Conservation (phyloP, 208 protist species). For the Trypanosoma caninum region DNA sequence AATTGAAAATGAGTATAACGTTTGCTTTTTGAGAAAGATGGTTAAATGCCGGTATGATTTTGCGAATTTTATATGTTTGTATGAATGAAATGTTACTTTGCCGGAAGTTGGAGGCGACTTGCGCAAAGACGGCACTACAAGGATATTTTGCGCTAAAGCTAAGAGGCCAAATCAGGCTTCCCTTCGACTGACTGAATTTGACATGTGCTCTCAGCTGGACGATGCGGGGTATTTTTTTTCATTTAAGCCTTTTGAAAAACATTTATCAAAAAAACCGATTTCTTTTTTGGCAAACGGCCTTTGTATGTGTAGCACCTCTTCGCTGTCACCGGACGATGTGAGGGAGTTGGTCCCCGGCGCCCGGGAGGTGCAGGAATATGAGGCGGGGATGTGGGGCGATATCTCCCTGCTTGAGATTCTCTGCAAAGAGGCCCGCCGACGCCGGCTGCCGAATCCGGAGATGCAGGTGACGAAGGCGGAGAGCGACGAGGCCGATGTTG, state of each 20-base stretch:
- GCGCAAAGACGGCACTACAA: too few species aligned
- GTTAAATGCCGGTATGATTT: too few species aligned
- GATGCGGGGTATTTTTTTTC: background rate
- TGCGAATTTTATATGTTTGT: too few species aligned
- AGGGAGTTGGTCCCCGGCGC: background rate
- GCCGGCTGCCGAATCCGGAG: background rate
- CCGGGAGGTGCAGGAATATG: background rate
- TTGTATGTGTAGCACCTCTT: background rate
- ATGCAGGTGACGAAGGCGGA: background rate
- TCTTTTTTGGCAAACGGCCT: conserved; percentile 4
- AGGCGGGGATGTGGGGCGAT: background rate
- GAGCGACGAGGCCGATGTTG: background rate
- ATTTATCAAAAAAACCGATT: background rate
- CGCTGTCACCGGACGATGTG: background rate
- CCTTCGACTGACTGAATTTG: background rate
- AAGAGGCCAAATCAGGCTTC: background rate
- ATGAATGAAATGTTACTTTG: too few species aligned
- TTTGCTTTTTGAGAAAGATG: too few species aligned
- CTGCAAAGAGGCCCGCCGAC: background rate
- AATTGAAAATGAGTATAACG: background rate
- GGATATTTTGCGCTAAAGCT: too few species aligned
- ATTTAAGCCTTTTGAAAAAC: background rate
- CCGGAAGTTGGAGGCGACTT: too few species aligned
- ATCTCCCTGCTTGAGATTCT: background rate
- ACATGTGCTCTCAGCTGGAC: background rate